phyloP scores from a whole-genome alignment of 2,329 filamentous ascomycete species.

The Lasiodiplodia hormozganensis region DNA sequence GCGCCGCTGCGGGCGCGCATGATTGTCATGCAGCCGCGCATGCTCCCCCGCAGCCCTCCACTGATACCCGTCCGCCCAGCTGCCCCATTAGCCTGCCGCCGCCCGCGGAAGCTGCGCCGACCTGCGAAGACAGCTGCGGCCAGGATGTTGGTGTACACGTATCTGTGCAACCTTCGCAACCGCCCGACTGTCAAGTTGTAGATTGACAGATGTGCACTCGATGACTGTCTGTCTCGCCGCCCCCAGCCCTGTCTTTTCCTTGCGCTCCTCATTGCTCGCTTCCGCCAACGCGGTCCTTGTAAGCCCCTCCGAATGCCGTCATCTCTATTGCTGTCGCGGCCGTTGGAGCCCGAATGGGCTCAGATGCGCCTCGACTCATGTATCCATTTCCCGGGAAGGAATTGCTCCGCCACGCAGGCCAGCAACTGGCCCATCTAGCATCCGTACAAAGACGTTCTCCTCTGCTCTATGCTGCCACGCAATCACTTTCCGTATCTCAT shows the following conservation, averaged over 20 bases:
- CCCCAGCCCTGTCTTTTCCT: conserved; percentile 15
- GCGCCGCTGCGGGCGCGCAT: conserved; percentile 19
- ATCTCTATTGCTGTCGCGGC: conserved; percentile 1
- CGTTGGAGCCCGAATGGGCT: conserved; percentile 13
- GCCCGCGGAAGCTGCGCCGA: conserved; percentile 3
- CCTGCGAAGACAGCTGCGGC: neutral
- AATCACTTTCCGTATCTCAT: conserved; percentile 36
- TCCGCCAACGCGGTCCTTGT: neutral
- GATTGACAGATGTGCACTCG: conserved; percentile 26
- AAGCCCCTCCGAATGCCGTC: conserved; percentile 20
- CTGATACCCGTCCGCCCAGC: neutral
- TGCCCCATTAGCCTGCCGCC: neutral
- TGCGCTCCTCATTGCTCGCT: conserved; percentile 26
- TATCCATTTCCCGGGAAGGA: conserved; percentile 15
- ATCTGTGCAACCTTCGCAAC: conserved; percentile 28
- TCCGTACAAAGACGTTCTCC: conserved; percentile 24
- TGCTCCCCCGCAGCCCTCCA: conserved; percentile 22
- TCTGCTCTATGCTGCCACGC: conserved; percentile 43
- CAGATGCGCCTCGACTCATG: conserved; percentile 18
- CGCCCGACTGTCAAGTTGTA: conserved; percentile 26
- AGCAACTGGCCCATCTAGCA: neutral
- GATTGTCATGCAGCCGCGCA: conserved; percentile 26
- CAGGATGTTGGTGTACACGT: conserved; percentile 27
- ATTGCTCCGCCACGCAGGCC: conserved; percentile 18
- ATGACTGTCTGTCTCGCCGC: neutral